A percentile compares a stretch with the other conserved stretches of the same genome.
phyloP scores from a whole-genome alignment of 257 asterid species.

The Coffea canephora region DNA sequence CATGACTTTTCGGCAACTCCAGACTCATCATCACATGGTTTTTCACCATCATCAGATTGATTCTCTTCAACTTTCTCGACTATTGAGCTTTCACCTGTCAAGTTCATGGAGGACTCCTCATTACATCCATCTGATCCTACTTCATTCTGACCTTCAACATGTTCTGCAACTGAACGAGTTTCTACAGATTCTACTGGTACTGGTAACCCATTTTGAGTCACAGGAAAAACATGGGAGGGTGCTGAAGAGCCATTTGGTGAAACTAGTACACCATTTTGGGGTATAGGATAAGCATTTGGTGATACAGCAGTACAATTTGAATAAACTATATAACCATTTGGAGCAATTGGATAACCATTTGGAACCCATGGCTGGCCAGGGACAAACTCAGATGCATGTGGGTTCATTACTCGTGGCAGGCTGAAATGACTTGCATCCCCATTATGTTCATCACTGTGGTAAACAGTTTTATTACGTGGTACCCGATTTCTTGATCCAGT shows the following conservation, averaged over 20 bases:
- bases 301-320: slow-evolving; percentile 40
- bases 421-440: slow-evolving; percentile 52
- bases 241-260: slow-evolving; percentile 36
- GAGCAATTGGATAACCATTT: slow-evolving; percentile 53
- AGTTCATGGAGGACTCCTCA: slow-evolving; percentile 28
- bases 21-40: slow-evolving; percentile 24
- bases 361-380: slow-evolving; percentile 78
- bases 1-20: slow-evolving; percentile 30
- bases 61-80: slow-evolving; percentile 21
- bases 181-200: slow-evolving; percentile 38
- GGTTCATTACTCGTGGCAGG: slow-evolving; percentile 64
- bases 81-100: slow-evolving; percentile 14
- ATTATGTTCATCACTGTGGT: slow-evolving; percentile 48
- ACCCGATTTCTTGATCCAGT: slow-evolving; percentile 59
- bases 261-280: slow-evolving; percentile 37
- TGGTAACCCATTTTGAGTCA: slow-evolving; percentile 36
- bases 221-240: slow-evolving; percentile 33
- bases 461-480: slow-evolving; percentile 58
- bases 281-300: slow-evolving; percentile 39
- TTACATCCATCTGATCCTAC: slow-evolving; percentile 26
- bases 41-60: slow-evolving; percentile 31
- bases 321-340: slow-evolving; percentile 58
- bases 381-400: slow-evolving; percentile 74
- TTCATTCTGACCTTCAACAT: slow-evolving; percentile 25
- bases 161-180: slow-evolving; percentile 43